Evolutionary conservation across 495 filamentous ascomycete species (phyloP), one percentile per base, ranked within the genome.

Genomic region (Penicillium psychrofluorescens): DNA sequence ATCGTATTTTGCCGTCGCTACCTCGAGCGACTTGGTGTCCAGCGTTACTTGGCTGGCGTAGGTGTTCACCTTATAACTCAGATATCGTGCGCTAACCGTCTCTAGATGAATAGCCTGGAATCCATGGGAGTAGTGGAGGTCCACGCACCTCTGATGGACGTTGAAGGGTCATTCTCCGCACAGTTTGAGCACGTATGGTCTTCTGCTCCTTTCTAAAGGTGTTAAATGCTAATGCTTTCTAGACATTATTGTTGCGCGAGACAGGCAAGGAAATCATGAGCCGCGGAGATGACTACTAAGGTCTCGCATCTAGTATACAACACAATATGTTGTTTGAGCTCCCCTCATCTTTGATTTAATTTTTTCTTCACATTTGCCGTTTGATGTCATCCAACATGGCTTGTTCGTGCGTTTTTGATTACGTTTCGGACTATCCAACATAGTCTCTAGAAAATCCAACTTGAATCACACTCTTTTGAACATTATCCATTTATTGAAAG

Each of bases 1-100:
- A 55, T 84, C 42, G 77, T 78, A 8, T 84, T 80, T 46, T 80
- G 72, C 45, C 66, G 80, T 32, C 75, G 80, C 22, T 83, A 81
- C 51, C 69, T 84, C 30, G 80, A 84, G 49, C 71, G 80, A 29
- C 63, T 83, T 40, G 80, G 80, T 0, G 62, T 81, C 39, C 66
- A 79, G 12, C 74, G 78, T 41, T 84, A 84, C 53, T 51, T 80
- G 16, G 67, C 76, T 6, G 80, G 79, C 7, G 74, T 80, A 60
- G 61, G 71, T 59, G 11, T 11, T 29, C n/a, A 11, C 29, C 2
- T 8, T n/a, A 28, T 30, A 29, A 31, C 14, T 15, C 14, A n/a
- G 6, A n/a, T 39, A 27, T 7, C 11, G 14, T 35, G 35, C 15
- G 12, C 32, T 56, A 2, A 54, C 29, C 32, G 22, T 35, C 7